Conservation (phyloP, 2,329 filamentous ascomycete genomes). For the Proliferodiscus dingleyae region DNA sequence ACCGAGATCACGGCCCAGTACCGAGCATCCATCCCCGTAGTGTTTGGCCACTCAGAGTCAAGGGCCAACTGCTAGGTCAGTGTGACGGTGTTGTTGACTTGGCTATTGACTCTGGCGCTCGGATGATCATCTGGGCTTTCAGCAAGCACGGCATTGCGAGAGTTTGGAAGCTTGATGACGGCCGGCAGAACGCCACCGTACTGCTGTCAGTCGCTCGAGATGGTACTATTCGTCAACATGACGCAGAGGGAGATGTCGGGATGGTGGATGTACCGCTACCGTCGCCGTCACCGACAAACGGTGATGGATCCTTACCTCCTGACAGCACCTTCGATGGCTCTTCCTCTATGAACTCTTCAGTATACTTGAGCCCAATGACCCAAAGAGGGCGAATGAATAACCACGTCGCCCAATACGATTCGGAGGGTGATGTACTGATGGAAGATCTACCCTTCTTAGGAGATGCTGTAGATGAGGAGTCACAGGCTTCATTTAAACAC, state of each 20-base stretch:
- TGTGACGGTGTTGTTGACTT: constrained; percentile 45
- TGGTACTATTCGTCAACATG: constrained; percentile 26
- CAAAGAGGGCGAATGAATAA: constrained; percentile 3
- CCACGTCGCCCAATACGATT: constrained; percentile 12
- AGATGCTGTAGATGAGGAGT: constrained; percentile 8
- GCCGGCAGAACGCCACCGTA: constrained; percentile 6
- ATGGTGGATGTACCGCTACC: constrained; percentile 14
- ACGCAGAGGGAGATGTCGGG: constrained; percentile 15
- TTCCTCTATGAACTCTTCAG: constrained; percentile 2
- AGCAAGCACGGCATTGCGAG: constrained; percentile 38
- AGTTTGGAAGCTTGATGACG: constrained; percentile 41
- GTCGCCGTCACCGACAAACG: neutral
- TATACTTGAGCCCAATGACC: neutral
- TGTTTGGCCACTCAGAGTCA: constrained; percentile 45
- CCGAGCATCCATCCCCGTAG: constrained; percentile 23
- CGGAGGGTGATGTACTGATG: constrained; percentile 24
- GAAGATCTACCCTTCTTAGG: constrained; percentile 14
- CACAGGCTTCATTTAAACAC: constrained; percentile 7
- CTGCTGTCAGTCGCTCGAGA: constrained; percentile 24
- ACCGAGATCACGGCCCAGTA: constrained; percentile 22
- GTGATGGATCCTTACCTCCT: neutral
- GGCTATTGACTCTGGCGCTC: constrained; percentile 40
- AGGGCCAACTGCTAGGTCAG: constrained; percentile 44
- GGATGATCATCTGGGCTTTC: constrained; percentile 50
- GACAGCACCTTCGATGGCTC: constrained; percentile 23